A percentile compares a stretch with the other conserved stretches of the same genome.
Conservation (phyloP, 208 protist species). For the Leishmania aethiopica region DNA sequence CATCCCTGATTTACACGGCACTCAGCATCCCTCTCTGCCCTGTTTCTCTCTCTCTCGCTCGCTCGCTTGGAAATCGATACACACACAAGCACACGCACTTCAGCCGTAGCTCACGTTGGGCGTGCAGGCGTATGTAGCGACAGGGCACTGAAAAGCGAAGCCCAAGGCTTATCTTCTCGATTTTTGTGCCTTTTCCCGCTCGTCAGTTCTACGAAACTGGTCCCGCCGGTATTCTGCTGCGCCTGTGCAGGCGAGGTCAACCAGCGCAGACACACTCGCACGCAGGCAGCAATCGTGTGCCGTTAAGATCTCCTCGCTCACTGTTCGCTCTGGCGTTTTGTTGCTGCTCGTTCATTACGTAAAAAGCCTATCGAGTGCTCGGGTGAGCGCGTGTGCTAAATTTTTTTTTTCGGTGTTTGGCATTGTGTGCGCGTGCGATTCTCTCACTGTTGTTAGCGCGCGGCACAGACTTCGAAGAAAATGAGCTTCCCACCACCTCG, state of each 20-base stretch:
- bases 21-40: constrained; percentile 4
- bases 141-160: neutral
- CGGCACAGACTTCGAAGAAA: neutral
- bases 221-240: neutral
- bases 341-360: too few species aligned
- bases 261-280: constrained; percentile 6
- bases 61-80: neutral
- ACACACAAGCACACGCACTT: neutral
- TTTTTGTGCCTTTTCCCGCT: neutral
- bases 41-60: constrained; percentile 6
- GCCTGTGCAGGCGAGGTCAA: neutral
- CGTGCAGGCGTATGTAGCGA: neutral
- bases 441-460: neutral
- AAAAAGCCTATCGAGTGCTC: too few species aligned
- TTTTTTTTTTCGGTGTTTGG: neutral
- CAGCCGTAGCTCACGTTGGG: neutral
- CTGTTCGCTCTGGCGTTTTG: neutral
- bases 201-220: neutral
- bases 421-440: neutral
- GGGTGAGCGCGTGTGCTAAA: too few species aligned
- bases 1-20: neutral
- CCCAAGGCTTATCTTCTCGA: neutral
- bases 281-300: neutral
- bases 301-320: neutral
- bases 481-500: constrained; percentile 11